Evolutionary conservation across 1,139 yeast species (phyloP), one percentile per base, ranked within the genome.

Genomic region (Barnettozyma hawaiiensis): DNA sequence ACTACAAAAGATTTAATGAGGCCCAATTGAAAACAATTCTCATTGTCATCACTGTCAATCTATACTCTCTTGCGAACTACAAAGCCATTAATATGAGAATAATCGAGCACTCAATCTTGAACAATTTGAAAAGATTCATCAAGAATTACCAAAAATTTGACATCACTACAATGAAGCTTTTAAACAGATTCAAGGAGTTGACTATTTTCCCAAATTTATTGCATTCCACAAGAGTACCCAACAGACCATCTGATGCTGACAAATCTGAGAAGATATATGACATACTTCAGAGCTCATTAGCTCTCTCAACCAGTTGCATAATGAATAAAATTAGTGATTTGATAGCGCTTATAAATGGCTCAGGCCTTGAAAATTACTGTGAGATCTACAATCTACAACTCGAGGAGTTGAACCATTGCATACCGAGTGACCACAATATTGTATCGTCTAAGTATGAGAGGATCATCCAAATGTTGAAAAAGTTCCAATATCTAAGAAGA

Each of bases 291-390:
- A 67, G 47, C 58, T 58, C 49, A 44, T 58, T 31, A 42, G 54
- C 28, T 31, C 49, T 43, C 48, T 61, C 38, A 41, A 59, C 28
- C 42, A 59, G 36, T 41, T 26, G 57, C 34, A 51, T 53, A 41
- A 53, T n/a, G 36, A 18, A 42, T 19, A 42, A n/a, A n/a, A 64
- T 4, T 50, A 64, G 29, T 52, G 53, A n/a, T 15, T 44, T 63
- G 23, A 43, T 64, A 3, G 54, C 56, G 4, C 47, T 50, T 45
- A 61, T 67, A 35, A 54, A 61, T 39, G 52, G 55, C 16, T 46
- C 57, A 5, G 70, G 67, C 26, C 51, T 70, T 21, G 65, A 66
- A 43, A 63, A 67, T 42, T 70, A 67, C 42, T 57, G 70, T 43
- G 72, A 64, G 21, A 62, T 71, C 9, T 71, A 71, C 50, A 70